Conservation (phyloP, 129 eudicot species). For the Smallanthus sonchifolius region DNA sequence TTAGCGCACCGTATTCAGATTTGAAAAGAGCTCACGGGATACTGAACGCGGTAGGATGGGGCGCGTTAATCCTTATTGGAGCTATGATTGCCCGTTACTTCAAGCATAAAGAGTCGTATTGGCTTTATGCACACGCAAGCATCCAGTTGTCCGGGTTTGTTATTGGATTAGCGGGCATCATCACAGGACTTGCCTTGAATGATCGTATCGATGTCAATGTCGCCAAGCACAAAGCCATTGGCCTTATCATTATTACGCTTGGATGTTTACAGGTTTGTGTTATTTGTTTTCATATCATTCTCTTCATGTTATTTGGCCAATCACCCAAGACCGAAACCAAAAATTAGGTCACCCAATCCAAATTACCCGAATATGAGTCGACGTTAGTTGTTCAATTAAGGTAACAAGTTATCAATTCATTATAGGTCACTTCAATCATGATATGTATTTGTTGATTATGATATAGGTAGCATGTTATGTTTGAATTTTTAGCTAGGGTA, state of each 20-base stretch:
- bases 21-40: constrained; percentile 69
- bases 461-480: not conserved
- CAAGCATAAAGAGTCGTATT: constrained; percentile 41
- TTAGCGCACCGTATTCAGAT: constrained; percentile 37
- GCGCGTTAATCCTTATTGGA: constrained; percentile 64
- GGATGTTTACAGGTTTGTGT: constrained; percentile 73
- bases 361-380: not conserved
- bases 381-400: not conserved
- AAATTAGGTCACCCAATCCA: not conserved
- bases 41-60: constrained; percentile 81
- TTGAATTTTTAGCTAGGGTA: not conserved
- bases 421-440: not conserved
- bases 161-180: constrained; percentile 56
- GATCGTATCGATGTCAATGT: constrained; percentile 40
- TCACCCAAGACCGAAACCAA: not conserved
- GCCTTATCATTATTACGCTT: constrained; percentile 51
- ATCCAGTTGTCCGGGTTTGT: constrained; percentile 61
- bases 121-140: constrained; percentile 60
- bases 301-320: not conserved
- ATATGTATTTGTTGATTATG: not conserved
- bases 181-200: constrained; percentile 52
- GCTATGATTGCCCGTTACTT: constrained; percentile 60
- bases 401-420: not conserved
- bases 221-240: constrained; percentile 59
- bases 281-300: not conserved